These are phyloP conservation scores for Papilionanthe hybrid DNA, from an alignment of 116 monocot genomes.

Conservation along the genomic window DNA sequence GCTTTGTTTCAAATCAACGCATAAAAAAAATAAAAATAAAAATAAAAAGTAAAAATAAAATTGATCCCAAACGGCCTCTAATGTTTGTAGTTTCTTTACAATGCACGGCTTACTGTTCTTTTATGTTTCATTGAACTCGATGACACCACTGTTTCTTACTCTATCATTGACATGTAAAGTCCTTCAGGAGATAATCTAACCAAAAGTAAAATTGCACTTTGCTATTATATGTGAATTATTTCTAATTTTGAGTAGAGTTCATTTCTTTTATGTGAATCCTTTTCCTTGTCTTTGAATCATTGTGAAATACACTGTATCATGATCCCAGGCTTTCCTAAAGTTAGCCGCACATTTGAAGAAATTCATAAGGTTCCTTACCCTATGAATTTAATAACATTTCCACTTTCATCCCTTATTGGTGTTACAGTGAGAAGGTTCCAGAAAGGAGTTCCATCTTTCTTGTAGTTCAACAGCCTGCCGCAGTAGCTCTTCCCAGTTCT, in stretches of 20 bases:
- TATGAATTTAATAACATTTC: conserved; percentile 77
- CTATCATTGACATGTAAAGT: background rate
- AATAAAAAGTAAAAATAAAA: too few relatives aligned
- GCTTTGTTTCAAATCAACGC: too few relatives aligned
- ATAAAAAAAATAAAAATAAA: too few relatives aligned
- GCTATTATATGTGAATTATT: background rate
- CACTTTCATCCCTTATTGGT: conserved; percentile 64
- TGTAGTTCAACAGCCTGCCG: conserved; percentile 87
- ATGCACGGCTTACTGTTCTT: background rate
- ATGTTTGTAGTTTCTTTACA: background rate
- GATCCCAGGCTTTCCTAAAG: background rate
- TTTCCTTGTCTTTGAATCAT: background rate
- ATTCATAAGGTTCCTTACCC: conserved; percentile 32
- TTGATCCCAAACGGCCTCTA: background rate
- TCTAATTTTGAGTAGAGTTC: background rate
- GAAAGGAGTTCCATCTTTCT: conserved; percentile 77
- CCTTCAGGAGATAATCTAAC: background rate
- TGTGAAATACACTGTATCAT: background rate
- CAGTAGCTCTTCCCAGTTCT: conserved; percentile 68
- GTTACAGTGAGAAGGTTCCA: conserved; percentile 94
- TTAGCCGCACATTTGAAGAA: background rate
- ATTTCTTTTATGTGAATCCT: background rate
- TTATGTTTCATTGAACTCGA: background rate
- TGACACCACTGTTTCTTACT: background rate
- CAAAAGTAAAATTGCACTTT: background rate